Evolutionary conservation across 306 rosid genomes (phyloP), one percentile per base, ranked within the genome.

Genomic region (Begonia masoniana): DNA sequence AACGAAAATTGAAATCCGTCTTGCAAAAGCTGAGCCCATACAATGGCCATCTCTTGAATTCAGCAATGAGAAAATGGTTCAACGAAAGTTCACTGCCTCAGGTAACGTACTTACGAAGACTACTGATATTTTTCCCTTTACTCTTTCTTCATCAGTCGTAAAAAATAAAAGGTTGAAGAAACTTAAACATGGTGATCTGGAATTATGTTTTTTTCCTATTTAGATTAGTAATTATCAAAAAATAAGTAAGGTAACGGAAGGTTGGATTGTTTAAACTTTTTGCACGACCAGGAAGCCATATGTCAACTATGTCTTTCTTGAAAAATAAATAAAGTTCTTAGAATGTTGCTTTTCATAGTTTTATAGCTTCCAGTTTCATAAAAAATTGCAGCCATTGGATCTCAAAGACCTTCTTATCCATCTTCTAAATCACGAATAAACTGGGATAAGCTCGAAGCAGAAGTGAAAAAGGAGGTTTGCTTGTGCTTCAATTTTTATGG

Each of bases 391-490:
- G 97, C 64, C 59, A 50, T 64, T 15, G 81, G 21, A 64, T 52
- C 60, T 47, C 72, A 59, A 47, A 70, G 79, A 59, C 88, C 80
- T 21, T 21, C 79, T 43, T 91, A 91, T 67, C 99, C 96, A 4
- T 86, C 99, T 63, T 91, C 99, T 31, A 91, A 83, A 66, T 70
- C 87, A 15, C 60, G 54, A 54, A 73, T 64, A 19, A 87, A 91
- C 67, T 91, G 99, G 99, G 94, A 91, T 63, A 91, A 83, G 74
- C 71, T 91, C 31, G 99, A 83, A 68, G 96, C 94, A 15, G 42
- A 81, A 70, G 84, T 91, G 64, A 91, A 83, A 78, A 91, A 74
- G 54, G 84, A 86, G 99, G 99, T 91, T 12, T 58, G 78, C 60
- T 51, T 65, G 10, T 35, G 55, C 7, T 57, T 12, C 42, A 7